These are phyloP conservation scores for Noccaea caerulescens DNA, from an alignment of 345 rosid species.

Conservation along the genomic window DNA sequence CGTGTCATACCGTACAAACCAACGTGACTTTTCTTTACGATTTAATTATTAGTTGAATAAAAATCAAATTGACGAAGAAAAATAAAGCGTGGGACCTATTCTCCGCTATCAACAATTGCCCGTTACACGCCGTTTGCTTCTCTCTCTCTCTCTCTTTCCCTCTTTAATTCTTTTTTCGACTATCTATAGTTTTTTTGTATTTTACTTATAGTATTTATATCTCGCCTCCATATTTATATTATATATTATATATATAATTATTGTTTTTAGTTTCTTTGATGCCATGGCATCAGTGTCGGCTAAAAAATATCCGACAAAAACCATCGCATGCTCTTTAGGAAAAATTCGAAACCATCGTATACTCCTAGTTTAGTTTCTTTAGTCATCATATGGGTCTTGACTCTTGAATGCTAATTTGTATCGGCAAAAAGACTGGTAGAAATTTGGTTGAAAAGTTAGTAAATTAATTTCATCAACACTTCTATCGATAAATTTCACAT, in stretches of 20 bases:
- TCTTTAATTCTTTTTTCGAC: not conserved
- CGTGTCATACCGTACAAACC: constrained; percentile 48
- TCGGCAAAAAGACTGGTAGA: not conserved
- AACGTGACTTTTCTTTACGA: constrained; percentile 39
- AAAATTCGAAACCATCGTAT: not conserved
- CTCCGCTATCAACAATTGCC: constrained; percentile 22
- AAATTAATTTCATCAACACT: not conserved
- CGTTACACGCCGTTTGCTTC: constrained; percentile 27
- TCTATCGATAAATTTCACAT: not conserved
- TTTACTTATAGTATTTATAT: not conserved
- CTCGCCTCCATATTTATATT: no score
- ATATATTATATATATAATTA: not conserved
- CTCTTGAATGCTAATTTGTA: constrained; percentile 10
- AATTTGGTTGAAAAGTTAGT: constrained; percentile 3
- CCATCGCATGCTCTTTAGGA: not conserved
- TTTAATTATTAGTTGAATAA: not conserved
- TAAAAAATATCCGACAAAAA: not conserved
- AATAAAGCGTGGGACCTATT: constrained; percentile 4
- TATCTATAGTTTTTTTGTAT: not conserved
- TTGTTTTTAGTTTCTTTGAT: not conserved
- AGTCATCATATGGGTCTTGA: not conserved
- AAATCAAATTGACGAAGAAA: not conserved
- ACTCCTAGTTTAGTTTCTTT: not conserved
- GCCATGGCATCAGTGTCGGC: not conserved
- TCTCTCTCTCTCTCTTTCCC: not conserved